These are phyloP conservation scores for Tarenaya hassleriana DNA, from an alignment of 345 rosid species.

Conservation along the genomic window DNA sequence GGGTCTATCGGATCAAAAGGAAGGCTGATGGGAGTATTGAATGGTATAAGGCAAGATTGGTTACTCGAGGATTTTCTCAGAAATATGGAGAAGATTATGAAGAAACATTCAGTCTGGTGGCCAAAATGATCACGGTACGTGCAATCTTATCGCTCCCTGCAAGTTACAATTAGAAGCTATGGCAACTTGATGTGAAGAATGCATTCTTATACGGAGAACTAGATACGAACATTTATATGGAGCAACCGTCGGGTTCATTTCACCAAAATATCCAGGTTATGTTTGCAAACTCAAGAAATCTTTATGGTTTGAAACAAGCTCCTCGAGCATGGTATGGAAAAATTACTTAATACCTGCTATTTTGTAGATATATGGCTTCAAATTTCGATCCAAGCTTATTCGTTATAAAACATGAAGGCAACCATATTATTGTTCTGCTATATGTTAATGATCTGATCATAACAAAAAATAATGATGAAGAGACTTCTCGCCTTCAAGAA, in stretches of 20 bases:
- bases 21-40: neutral
- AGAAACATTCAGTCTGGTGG: neutral
- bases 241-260: neutral
- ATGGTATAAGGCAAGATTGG: neutral
- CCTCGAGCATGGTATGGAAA: neutral
- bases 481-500: no score
- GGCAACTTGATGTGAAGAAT: no score
- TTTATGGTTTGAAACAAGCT: no score
- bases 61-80: neutral
- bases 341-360: neutral
- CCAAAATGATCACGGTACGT: no score
- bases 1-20: neutral
- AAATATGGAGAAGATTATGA: neutral
- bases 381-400: neutral
- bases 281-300: no score
- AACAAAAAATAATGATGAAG: neutral
- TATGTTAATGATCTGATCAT: neutral
- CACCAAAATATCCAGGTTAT: neutral
- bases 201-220: no score
- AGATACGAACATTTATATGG: neutral
- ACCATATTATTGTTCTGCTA: neutral
- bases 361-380: neutral
- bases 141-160: neutral
- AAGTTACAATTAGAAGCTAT: neutral
- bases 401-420: neutral